Conservation (phyloP, 2,329 filamentous ascomycete genomes). For the Aspergillus udagawae region DNA sequence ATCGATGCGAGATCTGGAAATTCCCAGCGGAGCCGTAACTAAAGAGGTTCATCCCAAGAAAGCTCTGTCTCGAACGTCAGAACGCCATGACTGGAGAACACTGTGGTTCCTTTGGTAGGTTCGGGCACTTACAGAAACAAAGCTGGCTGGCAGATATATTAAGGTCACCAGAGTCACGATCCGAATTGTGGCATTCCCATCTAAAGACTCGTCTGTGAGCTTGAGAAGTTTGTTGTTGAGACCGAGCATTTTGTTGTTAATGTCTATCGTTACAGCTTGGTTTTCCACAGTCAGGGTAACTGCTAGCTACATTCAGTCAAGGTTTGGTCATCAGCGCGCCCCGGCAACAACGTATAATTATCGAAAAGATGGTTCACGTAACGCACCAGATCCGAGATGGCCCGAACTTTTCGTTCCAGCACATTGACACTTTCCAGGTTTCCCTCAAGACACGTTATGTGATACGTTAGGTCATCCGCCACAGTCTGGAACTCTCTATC, state of each 20-base stretch:
- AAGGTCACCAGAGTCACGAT: slow-evolving; percentile 25
- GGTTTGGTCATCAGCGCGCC: not conserved
- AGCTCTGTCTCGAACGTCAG: no score
- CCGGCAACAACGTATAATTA: no score
- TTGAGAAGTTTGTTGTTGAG: not conserved
- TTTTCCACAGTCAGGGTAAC: slow-evolving; percentile 10
- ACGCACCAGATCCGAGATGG: slow-evolving; percentile 14
- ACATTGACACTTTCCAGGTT: slow-evolving; percentile 11
- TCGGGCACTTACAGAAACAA: slow-evolving; percentile 29
- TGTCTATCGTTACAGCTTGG: slow-evolving; percentile 9
- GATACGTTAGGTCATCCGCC: slow-evolving; percentile 1
- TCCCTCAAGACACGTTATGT: slow-evolving; percentile 9
- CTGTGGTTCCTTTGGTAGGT: no score
- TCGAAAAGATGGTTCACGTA: not conserved
- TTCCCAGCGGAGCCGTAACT: no score
- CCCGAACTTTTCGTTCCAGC: slow-evolving; percentile 14
- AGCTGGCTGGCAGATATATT: slow-evolving; percentile 33
- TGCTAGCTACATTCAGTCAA: slow-evolving; percentile 8
- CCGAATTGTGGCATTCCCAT: slow-evolving; percentile 24
- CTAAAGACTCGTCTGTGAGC: slow-evolving; percentile 13
- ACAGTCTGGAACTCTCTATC: slow-evolving; percentile 2
- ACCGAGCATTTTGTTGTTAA: slow-evolving; percentile 11
- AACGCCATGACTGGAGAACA: no score
- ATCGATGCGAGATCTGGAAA: no score
- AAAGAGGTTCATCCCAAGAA: no score